Evolutionary conservation across 2,329 filamentous ascomycete species (phyloP).

Genomic region (Colletotrichum eleusines): DNA sequence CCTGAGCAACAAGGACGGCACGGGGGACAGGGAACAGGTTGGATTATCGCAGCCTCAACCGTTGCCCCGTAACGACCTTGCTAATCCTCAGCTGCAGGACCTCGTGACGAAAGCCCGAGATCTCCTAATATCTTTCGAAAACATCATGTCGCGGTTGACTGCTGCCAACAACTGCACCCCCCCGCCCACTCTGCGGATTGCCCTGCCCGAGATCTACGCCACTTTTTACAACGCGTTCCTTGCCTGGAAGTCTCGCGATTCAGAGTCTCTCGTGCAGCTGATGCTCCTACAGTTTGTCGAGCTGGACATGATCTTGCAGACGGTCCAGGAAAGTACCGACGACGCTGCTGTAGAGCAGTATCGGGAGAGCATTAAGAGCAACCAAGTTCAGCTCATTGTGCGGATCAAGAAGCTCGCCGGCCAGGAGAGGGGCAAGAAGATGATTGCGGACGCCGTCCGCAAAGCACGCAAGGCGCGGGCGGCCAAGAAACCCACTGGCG

Average conservation of each 20-base stretch:
- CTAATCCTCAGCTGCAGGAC: slow-evolving; percentile 75
- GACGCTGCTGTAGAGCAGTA: slow-evolving; percentile 82
- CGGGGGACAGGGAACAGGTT: slow-evolving; percentile 69
- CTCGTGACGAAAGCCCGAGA: slow-evolving; percentile 83
- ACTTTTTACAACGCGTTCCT: slow-evolving; percentile 84
- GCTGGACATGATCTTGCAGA: slow-evolving; percentile 85
- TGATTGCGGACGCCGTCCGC: slow-evolving; percentile 80
- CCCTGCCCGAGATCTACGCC: slow-evolving; percentile 76
- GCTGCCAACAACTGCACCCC: slow-evolving; percentile 75
- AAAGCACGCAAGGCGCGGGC: slow-evolving; percentile 75
- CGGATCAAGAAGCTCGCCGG: slow-evolving; percentile 84
- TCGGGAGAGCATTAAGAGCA: slow-evolving; percentile 82
- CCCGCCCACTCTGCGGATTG: slow-evolving; percentile 70
- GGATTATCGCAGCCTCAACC: slow-evolving; percentile 57
- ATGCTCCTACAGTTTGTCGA: slow-evolving; percentile 91
- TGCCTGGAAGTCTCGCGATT: slow-evolving; percentile 86
- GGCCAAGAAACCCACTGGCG: slow-evolving; percentile 74
- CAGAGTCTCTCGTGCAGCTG: slow-evolving; percentile 80
- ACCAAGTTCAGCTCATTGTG: slow-evolving; percentile 82
- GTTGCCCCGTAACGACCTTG: slow-evolving; percentile 64
- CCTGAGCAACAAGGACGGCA: slow-evolving; percentile 77
- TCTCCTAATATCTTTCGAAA: slow-evolving; percentile 82
- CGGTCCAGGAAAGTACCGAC: slow-evolving; percentile 82
- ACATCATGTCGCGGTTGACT: slow-evolving; percentile 74
- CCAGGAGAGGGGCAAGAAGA: slow-evolving; percentile 74